Conservation (phyloP, 345 rosid species). For the Clarkia xantiana region DNA sequence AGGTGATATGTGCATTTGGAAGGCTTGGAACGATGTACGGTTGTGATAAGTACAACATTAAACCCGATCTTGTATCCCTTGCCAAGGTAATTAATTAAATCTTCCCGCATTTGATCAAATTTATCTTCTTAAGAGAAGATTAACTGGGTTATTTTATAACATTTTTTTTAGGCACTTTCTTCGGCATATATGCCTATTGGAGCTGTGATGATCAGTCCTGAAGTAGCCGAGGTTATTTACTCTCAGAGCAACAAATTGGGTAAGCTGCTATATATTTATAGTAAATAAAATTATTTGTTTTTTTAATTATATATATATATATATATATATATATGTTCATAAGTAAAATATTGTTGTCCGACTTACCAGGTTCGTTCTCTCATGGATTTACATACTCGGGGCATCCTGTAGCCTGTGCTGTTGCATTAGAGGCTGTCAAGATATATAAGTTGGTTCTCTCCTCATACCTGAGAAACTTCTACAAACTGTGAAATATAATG, state of each 20-base stretch:
- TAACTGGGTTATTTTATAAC: neutral
- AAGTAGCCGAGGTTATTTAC: constrained; percentile 70
- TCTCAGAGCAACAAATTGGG: constrained; percentile 97
- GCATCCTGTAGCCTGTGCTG: constrained; percentile 91
- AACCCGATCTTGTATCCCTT: constrained; percentile 74
- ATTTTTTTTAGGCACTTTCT: constrained; percentile 57
- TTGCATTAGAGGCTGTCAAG: constrained; percentile 65
- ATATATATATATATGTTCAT: too few relatives aligned
- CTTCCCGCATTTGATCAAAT: too few relatives aligned
- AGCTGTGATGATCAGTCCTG: constrained; percentile 72
- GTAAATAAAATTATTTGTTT: constrained; percentile 2
- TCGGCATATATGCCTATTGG: constrained; percentile 94
- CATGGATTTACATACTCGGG: constrained; percentile 98
- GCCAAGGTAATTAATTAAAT: constrained; percentile 60
- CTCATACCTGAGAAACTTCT: neutral
- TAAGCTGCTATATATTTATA: constrained; percentile 8
- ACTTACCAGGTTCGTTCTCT: constrained; percentile 50
- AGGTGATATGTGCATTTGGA: constrained; percentile 99
- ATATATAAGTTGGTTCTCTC: constrained; percentile 43
- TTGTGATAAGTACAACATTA: constrained; percentile 76
- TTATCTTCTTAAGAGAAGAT: neutral
- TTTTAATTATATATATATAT: too few relatives aligned
- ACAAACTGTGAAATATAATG: too few relatives aligned
- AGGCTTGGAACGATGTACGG: constrained; percentile 95
- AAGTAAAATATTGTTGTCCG: constrained; percentile 4